These are phyloP conservation scores for Russula sp. DNA, from an alignment of 768 basidiomycete genomes.

Conservation along the genomic window DNA sequence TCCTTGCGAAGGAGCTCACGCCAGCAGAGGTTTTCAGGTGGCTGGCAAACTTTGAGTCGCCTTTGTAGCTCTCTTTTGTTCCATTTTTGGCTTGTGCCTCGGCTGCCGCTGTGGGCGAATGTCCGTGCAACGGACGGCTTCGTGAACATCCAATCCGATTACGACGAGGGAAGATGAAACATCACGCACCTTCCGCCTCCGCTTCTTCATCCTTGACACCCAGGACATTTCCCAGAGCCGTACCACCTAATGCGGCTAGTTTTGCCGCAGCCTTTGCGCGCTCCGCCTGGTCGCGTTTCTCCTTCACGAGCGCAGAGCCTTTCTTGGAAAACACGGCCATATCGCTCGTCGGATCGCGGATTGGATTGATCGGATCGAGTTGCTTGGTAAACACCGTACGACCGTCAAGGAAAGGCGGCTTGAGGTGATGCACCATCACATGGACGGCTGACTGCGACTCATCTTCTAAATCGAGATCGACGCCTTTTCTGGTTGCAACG, in stretches of 20 bases:
- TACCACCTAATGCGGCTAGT: slow-evolving; percentile 86
- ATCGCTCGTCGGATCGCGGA: slow-evolving; percentile 88
- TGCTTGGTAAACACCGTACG: slow-evolving; percentile 95
- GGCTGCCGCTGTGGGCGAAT: slow-evolving; percentile 42
- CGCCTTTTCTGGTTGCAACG: slow-evolving; percentile 75
- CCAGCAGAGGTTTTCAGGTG: slow-evolving; percentile 80
- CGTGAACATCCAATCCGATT: slow-evolving; percentile 75
- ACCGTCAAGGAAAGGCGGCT: slow-evolving; percentile 96
- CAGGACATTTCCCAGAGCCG: slow-evolving; percentile 94
- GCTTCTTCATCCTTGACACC: slow-evolving; percentile 94
- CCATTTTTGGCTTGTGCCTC: slow-evolving; percentile 42
- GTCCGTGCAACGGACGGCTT: slow-evolving; percentile 36
- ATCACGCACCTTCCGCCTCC: slow-evolving; percentile 76
- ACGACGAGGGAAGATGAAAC: slow-evolving; percentile 21
- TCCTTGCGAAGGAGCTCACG: slow-evolving; percentile 75
- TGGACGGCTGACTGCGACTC: slow-evolving; percentile 96
- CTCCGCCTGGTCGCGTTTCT: slow-evolving; percentile 95
- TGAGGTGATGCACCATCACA: slow-evolving; percentile 94
- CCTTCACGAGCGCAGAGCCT: slow-evolving; percentile 89
- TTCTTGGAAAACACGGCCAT: slow-evolving; percentile 96
- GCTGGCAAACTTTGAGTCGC: slow-evolving; percentile 95
- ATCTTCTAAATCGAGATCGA: slow-evolving; percentile 95
- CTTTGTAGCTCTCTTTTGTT: slow-evolving; percentile 70
- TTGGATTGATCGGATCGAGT: slow-evolving; percentile 94
- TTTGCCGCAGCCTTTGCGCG: slow-evolving; percentile 95